Percentiles rank a stretch among this genome's conserved stretches.
phyloP scores from a whole-genome alignment of 805 yeast species.

The Sugiyamaella smithiae region DNA sequence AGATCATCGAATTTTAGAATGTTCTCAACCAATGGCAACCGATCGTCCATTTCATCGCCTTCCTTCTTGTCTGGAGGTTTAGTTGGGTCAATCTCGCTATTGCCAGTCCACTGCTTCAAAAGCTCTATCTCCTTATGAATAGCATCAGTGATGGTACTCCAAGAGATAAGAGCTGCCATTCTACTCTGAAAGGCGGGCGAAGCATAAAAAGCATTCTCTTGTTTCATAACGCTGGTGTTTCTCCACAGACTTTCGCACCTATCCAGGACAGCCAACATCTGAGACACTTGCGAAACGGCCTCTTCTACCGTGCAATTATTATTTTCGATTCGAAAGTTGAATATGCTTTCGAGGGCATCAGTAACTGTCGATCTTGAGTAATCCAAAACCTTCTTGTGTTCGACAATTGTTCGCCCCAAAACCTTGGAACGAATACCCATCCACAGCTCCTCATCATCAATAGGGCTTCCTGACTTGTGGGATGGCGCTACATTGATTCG shows the following conservation, averaged over 20 bases:
- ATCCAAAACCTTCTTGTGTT: slow-evolving; percentile 67
- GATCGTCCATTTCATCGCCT: slow-evolving; percentile 43
- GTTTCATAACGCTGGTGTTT: slow-evolving; percentile 69
- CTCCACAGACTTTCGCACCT: slow-evolving; percentile 76
- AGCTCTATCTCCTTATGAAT: slow-evolving; percentile 59
- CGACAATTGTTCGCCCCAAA: slow-evolving; percentile 74
- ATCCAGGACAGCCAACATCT: slow-evolving; percentile 58
- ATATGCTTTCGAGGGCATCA: slow-evolving; percentile 63
- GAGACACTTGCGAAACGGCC: slow-evolving; percentile 52
- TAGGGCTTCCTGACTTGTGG: slow-evolving; percentile 40
- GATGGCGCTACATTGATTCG: slow-evolving; percentile 24
- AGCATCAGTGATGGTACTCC: slow-evolving; percentile 74
- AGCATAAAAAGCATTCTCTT: slow-evolving; percentile 70
- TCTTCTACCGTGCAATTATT: slow-evolving; percentile 29
- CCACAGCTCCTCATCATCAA: slow-evolving; percentile 73
- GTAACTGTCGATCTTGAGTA: slow-evolving; percentile 72
- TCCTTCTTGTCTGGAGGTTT: slow-evolving; percentile 33
- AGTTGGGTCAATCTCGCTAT: slow-evolving; percentile 67
- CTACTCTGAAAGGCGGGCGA: slow-evolving; percentile 60
- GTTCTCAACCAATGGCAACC: slow-evolving; percentile 74
- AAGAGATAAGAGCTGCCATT: slow-evolving; percentile 75
- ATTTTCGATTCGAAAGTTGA: slow-evolving; percentile 43
- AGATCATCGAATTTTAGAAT: slow-evolving; percentile 62
- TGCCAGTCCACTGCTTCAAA: slow-evolving; percentile 79
- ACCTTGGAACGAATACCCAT: slow-evolving; percentile 79